Evolutionary conservation across 225 moss, liverwort and hornwort species (phyloP).

Genomic region (Marchantia paleacea): DNA sequence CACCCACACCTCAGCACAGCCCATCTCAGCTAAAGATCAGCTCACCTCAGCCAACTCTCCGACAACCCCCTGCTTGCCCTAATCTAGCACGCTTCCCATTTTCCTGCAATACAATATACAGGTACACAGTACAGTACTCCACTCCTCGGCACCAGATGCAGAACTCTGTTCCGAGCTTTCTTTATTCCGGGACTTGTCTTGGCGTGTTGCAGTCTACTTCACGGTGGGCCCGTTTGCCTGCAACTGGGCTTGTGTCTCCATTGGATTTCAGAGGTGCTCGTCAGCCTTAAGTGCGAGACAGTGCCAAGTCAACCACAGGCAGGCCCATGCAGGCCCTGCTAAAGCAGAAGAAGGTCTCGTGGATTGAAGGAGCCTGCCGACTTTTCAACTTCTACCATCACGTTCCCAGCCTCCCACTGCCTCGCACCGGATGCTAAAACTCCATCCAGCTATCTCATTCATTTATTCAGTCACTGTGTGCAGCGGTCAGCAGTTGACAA

Average conservation of each 20-base stretch:
- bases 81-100: background rate
- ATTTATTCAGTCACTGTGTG: background rate
- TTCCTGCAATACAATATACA: background rate
- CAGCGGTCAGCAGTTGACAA: background rate
- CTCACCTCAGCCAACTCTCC: background rate
- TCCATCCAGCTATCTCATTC: background rate
- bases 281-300: constrained; percentile 4
- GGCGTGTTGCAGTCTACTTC: background rate
- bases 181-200: background rate
- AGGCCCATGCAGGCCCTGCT: background rate
- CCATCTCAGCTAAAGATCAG: background rate
- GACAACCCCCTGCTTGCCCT: background rate
- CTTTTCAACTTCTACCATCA: constrained; percentile 6
- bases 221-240: background rate
- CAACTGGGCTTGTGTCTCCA: constrained; percentile 1
- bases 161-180: background rate
- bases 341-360: constrained; percentile 5
- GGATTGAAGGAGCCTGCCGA: constrained; percentile 1
- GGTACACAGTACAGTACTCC: background rate
- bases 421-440: background rate
- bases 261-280: background rate
- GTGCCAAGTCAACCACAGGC: constrained; percentile 10
- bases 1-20: background rate
- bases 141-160: background rate
- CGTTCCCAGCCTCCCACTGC: background rate